Conservation (phyloP, 148 eudicot species). For the Chenopodium suecicum region DNA sequence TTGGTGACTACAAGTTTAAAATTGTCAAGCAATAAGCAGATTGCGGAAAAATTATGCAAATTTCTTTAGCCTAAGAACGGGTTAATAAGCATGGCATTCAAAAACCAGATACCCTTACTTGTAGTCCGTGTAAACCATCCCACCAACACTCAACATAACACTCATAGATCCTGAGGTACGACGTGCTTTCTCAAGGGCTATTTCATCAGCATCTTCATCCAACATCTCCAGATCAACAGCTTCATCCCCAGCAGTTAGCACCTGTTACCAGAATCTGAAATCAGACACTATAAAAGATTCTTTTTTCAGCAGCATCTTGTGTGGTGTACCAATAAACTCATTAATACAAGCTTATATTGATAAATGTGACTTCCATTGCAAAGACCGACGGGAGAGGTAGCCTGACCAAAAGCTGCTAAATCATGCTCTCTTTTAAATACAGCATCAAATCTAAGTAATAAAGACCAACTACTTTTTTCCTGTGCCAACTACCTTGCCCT, state of each 20-base stretch:
- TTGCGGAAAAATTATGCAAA: not conserved
- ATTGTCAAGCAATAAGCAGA: too few species aligned
- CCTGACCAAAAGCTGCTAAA: not conserved
- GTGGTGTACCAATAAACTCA: not conserved
- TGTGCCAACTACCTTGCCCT: not conserved
- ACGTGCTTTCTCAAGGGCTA: slow-evolving; percentile 80
- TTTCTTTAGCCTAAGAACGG: not conserved
- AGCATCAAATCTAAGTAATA: not conserved
- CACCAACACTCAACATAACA: slow-evolving; percentile 84
- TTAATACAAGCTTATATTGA: too few species aligned
- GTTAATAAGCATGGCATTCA: not conserved
- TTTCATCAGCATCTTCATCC: slow-evolving; percentile 85
- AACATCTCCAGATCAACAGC: slow-evolving; percentile 77
- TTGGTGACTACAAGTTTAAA: too few species aligned
- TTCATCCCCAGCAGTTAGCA: slow-evolving; percentile 87
- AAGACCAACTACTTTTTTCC: not conserved
- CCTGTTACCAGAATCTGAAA: slow-evolving; percentile 36
- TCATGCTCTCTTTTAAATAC: not conserved
- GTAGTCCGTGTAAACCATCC: slow-evolving; percentile 95
- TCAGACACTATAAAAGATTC: not conserved
- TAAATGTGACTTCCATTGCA: too few species aligned
- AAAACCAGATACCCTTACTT: slow-evolving; percentile 38
- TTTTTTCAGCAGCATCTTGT: not conserved
- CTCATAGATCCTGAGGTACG: slow-evolving; percentile 87
- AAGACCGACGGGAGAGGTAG: not conserved